Base-by-base conservation (phyloP, 192 early-diverging fungal species). In the Chytriomyces sp. region DNA sequence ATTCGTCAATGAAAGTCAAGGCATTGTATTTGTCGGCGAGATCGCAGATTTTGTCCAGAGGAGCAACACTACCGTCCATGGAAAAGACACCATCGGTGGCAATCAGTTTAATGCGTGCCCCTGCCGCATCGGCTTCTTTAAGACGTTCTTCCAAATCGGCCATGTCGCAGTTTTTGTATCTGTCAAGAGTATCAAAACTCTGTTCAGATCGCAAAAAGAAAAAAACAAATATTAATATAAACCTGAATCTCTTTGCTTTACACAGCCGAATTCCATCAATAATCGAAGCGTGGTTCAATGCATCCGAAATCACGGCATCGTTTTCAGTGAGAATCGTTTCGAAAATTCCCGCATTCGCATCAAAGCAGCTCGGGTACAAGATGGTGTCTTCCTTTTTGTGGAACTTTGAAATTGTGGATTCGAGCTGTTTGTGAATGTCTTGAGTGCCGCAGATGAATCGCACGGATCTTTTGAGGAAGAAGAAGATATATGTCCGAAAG, bases 71-170 rank as follows among this genome's bases (percentile, higher is more conserved):
- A 62, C 94, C 94, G 18, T 90, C 92, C 94, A 96, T 96, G 76
- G 92, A 93, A 82, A 94, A 96, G 16, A 96, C 93, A 69, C 91
- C 92, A 83, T 96, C 94, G 68, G 94, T 94, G 23, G 93, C 94
- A 80, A 96, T 89, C 70, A 96, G 89, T 84, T 96, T 96, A 66
- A 93, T 93, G 23, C 89, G 87, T 1, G 87, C 86, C 91, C 88
- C 75, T 86, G 87, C 80, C 90, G 85, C 50, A 94, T 87, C 71
- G 88, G 89, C 80, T n/a, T 60, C 71, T 16, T 62, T 60, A 0
- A 73, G 45, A 10, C 60, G 53, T 10, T 89, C 82, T 84, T 96
- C 94, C 46, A 96, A 84, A 78, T 96, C 91, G 7, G 82, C 86
- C 75, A 94, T 80, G 69, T 96, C 91, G 26, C 71, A 73, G 71